These are phyloP conservation scores for Yamadazyma phyllophila DNA, from an alignment of 805 yeast species.

Conservation along the genomic window DNA sequence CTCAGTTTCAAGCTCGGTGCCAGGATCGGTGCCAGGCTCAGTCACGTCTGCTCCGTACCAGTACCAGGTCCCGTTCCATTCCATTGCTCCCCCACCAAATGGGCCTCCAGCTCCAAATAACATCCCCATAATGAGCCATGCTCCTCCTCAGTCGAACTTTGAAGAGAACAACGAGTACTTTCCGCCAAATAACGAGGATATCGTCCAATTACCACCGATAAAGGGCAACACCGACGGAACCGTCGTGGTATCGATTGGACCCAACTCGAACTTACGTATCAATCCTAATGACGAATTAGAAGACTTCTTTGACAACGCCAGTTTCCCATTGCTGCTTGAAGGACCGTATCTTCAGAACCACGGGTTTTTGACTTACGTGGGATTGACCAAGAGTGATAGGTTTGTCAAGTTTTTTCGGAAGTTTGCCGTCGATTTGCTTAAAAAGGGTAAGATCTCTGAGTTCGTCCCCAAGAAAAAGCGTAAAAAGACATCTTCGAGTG, in stretches of 20 bases:
- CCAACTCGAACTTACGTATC: slow-evolving; percentile 30
- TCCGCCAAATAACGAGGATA: neutral
- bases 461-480: slow-evolving; percentile 19
- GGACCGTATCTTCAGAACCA: slow-evolving; percentile 40
- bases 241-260: slow-evolving; percentile 35
- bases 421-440: slow-evolving; percentile 31
- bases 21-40: neutral
- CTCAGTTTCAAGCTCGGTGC: neutral
- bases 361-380: slow-evolving; percentile 39
- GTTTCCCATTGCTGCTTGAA: slow-evolving; percentile 33
- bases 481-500: slow-evolving; percentile 3
- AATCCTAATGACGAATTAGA: slow-evolving; percentile 32
- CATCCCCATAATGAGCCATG: slow-evolving; percentile 10
- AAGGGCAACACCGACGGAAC: slow-evolving; percentile 8
- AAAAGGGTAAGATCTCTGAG: slow-evolving; percentile 33
- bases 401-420: slow-evolving; percentile 36
- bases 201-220: slow-evolving; percentile 15
- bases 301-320: slow-evolving; percentile 31
- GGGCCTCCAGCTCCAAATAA: slow-evolving; percentile 15
- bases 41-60: too few species aligned
- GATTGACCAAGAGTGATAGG: slow-evolving; percentile 40
- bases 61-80: neutral
- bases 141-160: slow-evolving; percentile 1
- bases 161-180: neutral
- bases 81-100: slow-evolving; percentile 14